These are phyloP conservation scores for Paramyrothecium roridum DNA, from an alignment of 2,329 filamentous ascomycete species.

Conservation along the genomic window DNA sequence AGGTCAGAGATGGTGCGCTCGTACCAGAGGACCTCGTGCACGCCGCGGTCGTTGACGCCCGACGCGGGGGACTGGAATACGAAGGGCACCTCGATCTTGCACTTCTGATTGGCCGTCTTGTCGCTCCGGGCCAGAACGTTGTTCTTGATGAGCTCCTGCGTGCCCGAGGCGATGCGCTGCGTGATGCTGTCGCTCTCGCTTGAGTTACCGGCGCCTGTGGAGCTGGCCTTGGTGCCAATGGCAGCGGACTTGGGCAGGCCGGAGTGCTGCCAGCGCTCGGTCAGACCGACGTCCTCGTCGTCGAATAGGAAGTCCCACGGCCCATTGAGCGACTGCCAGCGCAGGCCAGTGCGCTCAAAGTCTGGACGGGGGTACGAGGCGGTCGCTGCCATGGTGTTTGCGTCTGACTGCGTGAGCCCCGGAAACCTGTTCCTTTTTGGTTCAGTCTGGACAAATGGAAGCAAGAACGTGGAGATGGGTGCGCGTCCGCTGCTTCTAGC, in stretches of 20 bases:
- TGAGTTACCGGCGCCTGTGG: conserved; percentile 28
- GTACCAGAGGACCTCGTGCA: conserved; percentile 68
- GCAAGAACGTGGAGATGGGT: neutral
- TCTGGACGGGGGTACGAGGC: conserved; percentile 59
- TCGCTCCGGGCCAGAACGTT: conserved; percentile 32
- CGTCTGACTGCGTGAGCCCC: too few species aligned
- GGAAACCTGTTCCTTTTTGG: neutral
- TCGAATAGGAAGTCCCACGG: conserved; percentile 65
- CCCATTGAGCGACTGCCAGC: conserved; percentile 61
- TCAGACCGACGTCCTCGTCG: conserved; percentile 56
- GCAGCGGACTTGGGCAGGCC: conserved; percentile 43
- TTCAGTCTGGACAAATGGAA: neutral
- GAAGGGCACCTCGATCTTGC: conserved; percentile 59
- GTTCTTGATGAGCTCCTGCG: conserved; percentile 42
- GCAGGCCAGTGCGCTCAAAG: conserved; percentile 52
- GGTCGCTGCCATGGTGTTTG: neutral
- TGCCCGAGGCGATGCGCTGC: conserved; percentile 46
- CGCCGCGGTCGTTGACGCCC: conserved; percentile 57
- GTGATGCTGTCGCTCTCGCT: conserved; percentile 28
- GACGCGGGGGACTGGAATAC: conserved; percentile 64
- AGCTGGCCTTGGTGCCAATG: conserved; percentile 14
- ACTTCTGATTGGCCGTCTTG: conserved; percentile 35
- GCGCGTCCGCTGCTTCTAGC: too few species aligned
- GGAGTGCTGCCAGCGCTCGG: conserved; percentile 48
- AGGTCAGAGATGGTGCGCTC: conserved; percentile 50